Evolutionary conservation across 306 rosid species (phyloP).

Genomic region (Fragaria vesca): DNA sequence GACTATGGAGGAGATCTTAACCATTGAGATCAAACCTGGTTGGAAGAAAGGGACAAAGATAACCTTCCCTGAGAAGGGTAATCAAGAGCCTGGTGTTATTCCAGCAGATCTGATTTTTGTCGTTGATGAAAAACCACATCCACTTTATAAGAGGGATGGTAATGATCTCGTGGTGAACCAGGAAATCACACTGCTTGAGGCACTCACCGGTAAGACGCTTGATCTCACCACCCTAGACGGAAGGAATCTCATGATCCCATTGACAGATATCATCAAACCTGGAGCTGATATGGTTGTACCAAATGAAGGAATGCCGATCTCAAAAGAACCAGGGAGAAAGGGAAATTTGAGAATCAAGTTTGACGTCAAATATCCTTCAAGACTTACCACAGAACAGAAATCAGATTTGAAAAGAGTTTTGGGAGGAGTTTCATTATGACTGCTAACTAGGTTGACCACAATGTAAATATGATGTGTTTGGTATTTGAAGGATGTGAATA

Average conservation of each 20-base stretch:
- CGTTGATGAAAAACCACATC: constrained; percentile 91
- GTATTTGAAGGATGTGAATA: constrained; percentile 42
- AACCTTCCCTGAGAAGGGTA: constrained; percentile 88
- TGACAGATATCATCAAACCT: constrained; percentile 67
- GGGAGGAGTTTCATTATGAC: constrained; percentile 51
- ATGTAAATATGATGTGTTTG: constrained; percentile 26
- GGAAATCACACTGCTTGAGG: constrained; percentile 81
- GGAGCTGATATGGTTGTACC: constrained; percentile 64
- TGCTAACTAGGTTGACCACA: constrained; percentile 30
- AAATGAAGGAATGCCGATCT: constrained; percentile 91
- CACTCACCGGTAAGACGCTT: constrained; percentile 81
- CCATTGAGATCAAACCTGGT: constrained; percentile 84
- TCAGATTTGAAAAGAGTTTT: constrained; percentile 78
- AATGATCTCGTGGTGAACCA: constrained; percentile 80
- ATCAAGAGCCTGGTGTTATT: constrained; percentile 77
- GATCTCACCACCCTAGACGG: constrained; percentile 71
- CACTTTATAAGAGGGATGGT: constrained; percentile 69
- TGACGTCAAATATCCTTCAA: constrained; percentile 78
- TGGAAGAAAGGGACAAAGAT: constrained; percentile 98
- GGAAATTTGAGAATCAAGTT: constrained; percentile 83
- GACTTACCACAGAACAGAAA: constrained; percentile 74
- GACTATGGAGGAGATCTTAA: constrained; percentile 80
- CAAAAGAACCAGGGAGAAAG: constrained; percentile 80
- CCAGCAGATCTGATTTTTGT: constrained; percentile 86
- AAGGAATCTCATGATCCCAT: constrained; percentile 58